Base-by-base conservation (phyloP, 306 rosid species). In the Sechiopsis laciniata region DNA sequence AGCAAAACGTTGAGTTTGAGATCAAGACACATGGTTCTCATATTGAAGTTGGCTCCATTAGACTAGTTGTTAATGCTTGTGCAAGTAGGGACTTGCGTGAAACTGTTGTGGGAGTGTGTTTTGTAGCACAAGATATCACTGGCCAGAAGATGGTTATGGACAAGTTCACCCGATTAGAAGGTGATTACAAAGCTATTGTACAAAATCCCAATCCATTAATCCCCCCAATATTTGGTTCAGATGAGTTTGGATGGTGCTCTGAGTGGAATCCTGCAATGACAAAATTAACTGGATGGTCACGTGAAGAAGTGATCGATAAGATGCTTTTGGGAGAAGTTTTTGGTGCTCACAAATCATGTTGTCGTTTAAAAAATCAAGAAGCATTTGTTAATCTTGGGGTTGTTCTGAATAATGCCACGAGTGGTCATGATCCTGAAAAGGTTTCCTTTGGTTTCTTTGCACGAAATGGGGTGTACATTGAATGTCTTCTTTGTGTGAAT, bases 241-340 rank as follows among this genome's bases (percentile, higher is more conserved):
- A 90, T 83, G 95, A 89, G 86, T 94, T 94, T 76, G 97, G 98
- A 78, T 94, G 98, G 98, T 91, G 98, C 76, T 87, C 88, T 48
- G 98, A 94, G 80, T 90, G 98, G 98, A 94, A 94, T 77, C 82
- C 87, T 61, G 98, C 98, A 17, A 94, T 94, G 97, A 77, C 85
- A 10, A 87, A 85, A 79, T 55, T 90, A 77, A 94, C 95, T 26
- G 99, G 97, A 26, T 94, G 97, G 99, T 87, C 81, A 77, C 84
- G 99, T 16, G 95, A 86, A 77, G 92, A 91, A 67, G 89, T 89
- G 15, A 83, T 94, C 66, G 90, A 91, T 79, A 94, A 94, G 81
- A 91, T 91, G 97, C 96, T 94, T 76, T 73, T 91, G 78, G 99
- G 97, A 37, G 97, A 94, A 83, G 96, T 91, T 62, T 94, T 91